Base-by-base conservation (phyloP, 2,329 filamentous ascomycete genomes). In the Cercospora citrullina region DNA sequence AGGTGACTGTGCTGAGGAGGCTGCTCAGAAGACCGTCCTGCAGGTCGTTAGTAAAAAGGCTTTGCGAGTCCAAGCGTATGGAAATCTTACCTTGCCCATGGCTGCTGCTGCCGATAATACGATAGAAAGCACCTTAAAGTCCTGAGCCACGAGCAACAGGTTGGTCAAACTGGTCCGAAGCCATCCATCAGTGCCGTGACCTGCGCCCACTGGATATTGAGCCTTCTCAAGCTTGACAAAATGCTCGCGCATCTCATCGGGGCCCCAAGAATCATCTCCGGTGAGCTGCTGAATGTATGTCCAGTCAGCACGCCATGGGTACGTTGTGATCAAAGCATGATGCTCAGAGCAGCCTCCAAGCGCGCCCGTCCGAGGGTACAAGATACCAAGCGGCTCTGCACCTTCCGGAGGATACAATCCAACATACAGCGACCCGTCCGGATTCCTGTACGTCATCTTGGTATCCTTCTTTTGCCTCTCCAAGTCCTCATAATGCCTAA, bases 171-270 rank as follows among this genome's bases (percentile, higher is more conserved):
- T 81, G 2, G 84, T 87, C 26, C 78, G 76, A 18, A 88, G 80
- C 87, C 87, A 89, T 21, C 87, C 87, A 33, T 83, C 73, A 70
- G 82, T 85, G 12, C 87, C 87, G 71, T 90, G 87, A 5, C 86
- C 87, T 21, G 48, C 53, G 60, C 75, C 68, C 39, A 66, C 79
- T 64, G 73, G 80, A 75, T 89, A 87, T 80, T 79, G 68, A 88
- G 87, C 26, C 79, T 48, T 45, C 76, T 90, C 87, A 60, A 89
- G 72, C 68, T 81, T 81, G 58, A 80, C 73, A 63, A 86, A 87
- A 77, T 88, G 86, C 68, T 82, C 78, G 68, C 86, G 81, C 87
- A 90, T 89, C 67, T 86, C 86, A 0, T 79, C 77, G 0, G 87
- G 79, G 0, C 80, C 78, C 88, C 88, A 90, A 0, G 85, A 86